Evolutionary conservation across 2,329 filamentous ascomycete species (phyloP).

Genomic region (Colletotrichum incanum): DNA sequence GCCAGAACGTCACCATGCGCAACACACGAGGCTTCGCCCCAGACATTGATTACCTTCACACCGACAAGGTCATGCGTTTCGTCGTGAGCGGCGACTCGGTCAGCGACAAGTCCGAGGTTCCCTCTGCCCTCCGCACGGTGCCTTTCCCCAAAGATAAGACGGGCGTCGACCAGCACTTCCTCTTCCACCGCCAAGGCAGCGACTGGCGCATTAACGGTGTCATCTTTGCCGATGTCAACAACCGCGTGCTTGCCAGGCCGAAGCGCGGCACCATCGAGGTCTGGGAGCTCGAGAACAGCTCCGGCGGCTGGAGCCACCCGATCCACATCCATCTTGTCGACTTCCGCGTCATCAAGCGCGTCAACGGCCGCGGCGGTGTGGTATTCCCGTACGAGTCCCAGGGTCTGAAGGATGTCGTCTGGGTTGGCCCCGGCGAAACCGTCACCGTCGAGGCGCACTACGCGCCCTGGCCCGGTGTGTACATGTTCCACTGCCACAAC

Average conservation of each 20-base stretch:
- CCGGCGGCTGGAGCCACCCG: slow-evolving; percentile 62
- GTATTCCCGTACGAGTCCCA: slow-evolving; percentile 64
- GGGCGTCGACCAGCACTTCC: slow-evolving; percentile 42
- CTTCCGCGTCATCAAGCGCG: slow-evolving; percentile 64
- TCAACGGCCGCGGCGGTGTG: slow-evolving; percentile 49
- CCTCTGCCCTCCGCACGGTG: slow-evolving; percentile 44
- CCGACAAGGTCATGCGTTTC: slow-evolving; percentile 61
- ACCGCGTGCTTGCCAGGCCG: slow-evolving; percentile 60
- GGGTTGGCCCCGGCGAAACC: slow-evolving; percentile 63
- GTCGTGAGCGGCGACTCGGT: slow-evolving; percentile 55
- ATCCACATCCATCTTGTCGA: slow-evolving; percentile 70
- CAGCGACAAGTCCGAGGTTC: slow-evolving; percentile 47
- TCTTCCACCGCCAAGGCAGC: slow-evolving; percentile 39
- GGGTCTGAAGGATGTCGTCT: slow-evolving; percentile 69
- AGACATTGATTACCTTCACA: slow-evolving; percentile 62
- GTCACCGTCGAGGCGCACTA: slow-evolving; percentile 65
- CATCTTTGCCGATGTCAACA: slow-evolving; percentile 57
- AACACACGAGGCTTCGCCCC: slow-evolving; percentile 56
- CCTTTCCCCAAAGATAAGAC: slow-evolving; percentile 40
- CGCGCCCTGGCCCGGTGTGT: slow-evolving; percentile 65
- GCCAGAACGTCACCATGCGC: slow-evolving; percentile 63
- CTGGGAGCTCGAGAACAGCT: slow-evolving; percentile 61
- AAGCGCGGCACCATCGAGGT: slow-evolving; percentile 58
- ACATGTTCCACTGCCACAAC: slow-evolving; percentile 64
- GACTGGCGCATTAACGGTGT: slow-evolving; percentile 62